A percentile compares a stretch with the other conserved stretches of the same genome.
phyloP scores from a whole-genome alignment of 2,329 filamentous ascomycete species.

The Scytalidium lignicola region DNA sequence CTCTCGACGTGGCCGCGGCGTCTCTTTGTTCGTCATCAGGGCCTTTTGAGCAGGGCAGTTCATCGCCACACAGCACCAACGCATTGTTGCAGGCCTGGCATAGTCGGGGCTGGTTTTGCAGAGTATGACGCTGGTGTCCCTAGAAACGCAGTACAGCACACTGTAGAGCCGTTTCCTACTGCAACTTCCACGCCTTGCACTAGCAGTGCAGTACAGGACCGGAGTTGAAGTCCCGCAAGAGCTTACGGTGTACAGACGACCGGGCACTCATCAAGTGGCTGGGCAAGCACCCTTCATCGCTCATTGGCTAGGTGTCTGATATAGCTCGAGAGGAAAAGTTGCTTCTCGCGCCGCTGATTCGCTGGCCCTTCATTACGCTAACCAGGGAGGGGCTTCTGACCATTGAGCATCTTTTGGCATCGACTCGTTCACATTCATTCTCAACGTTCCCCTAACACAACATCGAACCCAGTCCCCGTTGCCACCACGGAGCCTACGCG shows the following conservation, averaged over 20 bases:
- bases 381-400: neutral
- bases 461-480: slow-evolving; percentile 10
- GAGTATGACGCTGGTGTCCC: neutral
- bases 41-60: neutral
- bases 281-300: neutral
- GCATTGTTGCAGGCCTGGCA: neutral
- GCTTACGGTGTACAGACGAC: neutral
- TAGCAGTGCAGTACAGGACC: too few species aligned
- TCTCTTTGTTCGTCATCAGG: neutral
- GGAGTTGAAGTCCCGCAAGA: neutral
- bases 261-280: neutral
- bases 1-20: neutral
- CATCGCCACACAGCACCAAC: neutral
- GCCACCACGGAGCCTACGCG: slow-evolving; percentile 3
- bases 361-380: neutral
- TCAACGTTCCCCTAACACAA: slow-evolving; percentile 12
- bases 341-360: neutral
- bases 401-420: neutral
- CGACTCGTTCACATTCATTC: slow-evolving; percentile 2
- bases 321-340: neutral
- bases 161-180: neutral
- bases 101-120: neutral
- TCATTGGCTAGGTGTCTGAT: neutral
- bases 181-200: neutral
- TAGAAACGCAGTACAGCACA: neutral